Percentiles rank a stretch among this genome's conserved stretches.
phyloP scores from a whole-genome alignment of 371 early-diverging fungal genomes.

The Dipsacomyces acuminosporus region DNA sequence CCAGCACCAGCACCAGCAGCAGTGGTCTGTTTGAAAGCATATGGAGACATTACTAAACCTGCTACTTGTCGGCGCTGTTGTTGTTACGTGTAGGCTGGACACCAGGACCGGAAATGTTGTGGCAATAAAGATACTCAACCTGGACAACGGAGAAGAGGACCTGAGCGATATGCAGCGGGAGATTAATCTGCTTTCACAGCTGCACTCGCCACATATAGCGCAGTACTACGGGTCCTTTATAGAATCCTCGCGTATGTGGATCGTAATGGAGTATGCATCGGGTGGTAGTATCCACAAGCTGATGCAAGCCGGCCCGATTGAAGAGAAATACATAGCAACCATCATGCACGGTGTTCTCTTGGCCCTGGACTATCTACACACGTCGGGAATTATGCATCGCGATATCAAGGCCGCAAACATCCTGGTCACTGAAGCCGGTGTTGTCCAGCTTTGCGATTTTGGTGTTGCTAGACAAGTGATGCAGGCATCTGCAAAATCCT shows the following conservation, averaged over 20 bases:
- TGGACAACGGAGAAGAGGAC: constrained; percentile 95
- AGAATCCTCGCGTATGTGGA: constrained; percentile 91
- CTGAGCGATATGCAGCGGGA: constrained; percentile 94
- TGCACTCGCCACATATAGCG: constrained; percentile 85
- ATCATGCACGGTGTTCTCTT: constrained; percentile 81
- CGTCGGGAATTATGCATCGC: constrained; percentile 90
- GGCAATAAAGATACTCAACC: constrained; percentile 94
- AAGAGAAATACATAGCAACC: constrained; percentile 80
- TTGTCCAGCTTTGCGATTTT: constrained; percentile 94
- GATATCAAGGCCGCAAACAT: constrained; percentile 98
- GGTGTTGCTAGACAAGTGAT: constrained; percentile 70
- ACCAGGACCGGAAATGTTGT: constrained; percentile 67
- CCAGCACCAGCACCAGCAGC: too few species aligned
- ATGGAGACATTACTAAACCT: too few species aligned
- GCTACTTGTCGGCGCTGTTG: neutral
- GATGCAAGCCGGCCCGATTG: constrained; percentile 82
- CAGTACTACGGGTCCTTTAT: constrained; percentile 90
- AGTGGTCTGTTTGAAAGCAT: too few species aligned
- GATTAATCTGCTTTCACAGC: constrained; percentile 81
- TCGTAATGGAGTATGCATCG: constrained; percentile 96
- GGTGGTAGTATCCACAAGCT: constrained; percentile 84
- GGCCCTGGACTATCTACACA: constrained; percentile 90
- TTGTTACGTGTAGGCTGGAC: constrained; percentile 51
- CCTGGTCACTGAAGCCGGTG: constrained; percentile 81
- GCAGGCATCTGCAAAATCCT: constrained; percentile 65